phyloP scores from a whole-genome alignment of 2,329 filamentous ascomycete genomes.

The Nigrospora sphaerica region DNA sequence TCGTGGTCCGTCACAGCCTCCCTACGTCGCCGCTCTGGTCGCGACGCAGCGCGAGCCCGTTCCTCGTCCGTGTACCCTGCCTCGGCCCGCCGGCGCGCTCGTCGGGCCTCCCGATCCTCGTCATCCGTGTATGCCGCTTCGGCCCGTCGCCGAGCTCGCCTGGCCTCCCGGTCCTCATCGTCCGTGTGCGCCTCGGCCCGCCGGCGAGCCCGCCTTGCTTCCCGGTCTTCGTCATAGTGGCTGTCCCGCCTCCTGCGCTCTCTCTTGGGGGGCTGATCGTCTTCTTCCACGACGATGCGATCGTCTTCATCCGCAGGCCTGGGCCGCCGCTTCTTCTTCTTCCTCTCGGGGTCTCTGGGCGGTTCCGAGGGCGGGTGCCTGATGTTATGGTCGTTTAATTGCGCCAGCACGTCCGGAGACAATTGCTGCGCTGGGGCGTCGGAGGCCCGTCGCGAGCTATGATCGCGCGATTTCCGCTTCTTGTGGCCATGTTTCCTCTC shows the following conservation, averaged over 20 bases:
- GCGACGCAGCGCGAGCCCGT: not conserved
- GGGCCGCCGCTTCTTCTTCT: conserved; percentile 24
- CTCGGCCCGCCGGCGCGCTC: not conserved
- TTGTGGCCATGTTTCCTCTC: conserved; percentile 27
- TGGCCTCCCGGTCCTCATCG: conserved; percentile 3
- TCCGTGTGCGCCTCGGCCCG: conserved; percentile 5
- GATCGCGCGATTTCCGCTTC: conserved; percentile 23
- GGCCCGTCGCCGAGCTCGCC: not conserved
- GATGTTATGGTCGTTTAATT: conserved; percentile 55
- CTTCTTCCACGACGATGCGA: conserved; percentile 14
- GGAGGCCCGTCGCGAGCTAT: conserved; percentile 18
- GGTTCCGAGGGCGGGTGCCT: conserved; percentile 23
- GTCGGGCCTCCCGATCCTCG: conserved; percentile 2
- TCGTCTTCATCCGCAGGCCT: conserved; percentile 7
- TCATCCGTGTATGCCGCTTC: conserved; percentile 4
- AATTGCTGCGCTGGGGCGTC: conserved; percentile 19
- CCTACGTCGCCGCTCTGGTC: conserved; percentile 4
- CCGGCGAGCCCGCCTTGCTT: conserved; percentile 9
- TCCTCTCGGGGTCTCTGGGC: conserved; percentile 37
- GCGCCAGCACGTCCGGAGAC: conserved; percentile 53
- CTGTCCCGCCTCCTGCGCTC: conserved; percentile 9
- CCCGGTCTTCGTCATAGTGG: conserved; percentile 9
- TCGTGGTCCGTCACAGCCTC: conserved; percentile 14
- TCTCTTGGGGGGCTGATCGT: conserved; percentile 21
- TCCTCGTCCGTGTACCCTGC: not conserved